Conservation (phyloP, 2,329 filamentous ascomycete genomes). For the Exophiala sp. region DNA sequence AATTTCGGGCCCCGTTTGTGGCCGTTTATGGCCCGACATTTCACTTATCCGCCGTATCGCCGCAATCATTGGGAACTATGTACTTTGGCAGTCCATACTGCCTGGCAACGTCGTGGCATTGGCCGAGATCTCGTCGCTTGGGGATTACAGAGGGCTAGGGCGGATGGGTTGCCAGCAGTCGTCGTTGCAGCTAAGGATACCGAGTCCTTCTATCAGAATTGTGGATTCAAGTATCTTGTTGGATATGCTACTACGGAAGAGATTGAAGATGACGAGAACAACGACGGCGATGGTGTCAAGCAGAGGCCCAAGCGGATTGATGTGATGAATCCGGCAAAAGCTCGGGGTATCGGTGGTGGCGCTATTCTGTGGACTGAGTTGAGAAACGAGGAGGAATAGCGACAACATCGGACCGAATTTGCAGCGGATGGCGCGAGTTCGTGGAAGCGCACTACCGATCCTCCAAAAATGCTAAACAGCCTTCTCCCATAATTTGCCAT, state of each 20-base stretch:
- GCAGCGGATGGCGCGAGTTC: too few relatives aligned
- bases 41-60: neutral
- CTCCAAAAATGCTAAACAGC: too few relatives aligned
- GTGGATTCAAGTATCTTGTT: conserved; percentile 8
- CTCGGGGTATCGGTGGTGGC: conserved; percentile 10
- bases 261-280: neutral
- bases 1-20: neutral
- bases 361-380: conserved; percentile 13
- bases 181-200: conserved; percentile 11
- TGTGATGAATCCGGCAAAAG: conserved; percentile 9
- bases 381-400: neutral
- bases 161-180: conserved; percentile 15
- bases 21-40: neutral
- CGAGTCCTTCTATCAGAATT: conserved; percentile 13
- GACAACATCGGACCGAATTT: too few relatives aligned
- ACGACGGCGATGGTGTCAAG: too few relatives aligned
- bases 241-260: neutral
- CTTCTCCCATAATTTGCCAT: too few relatives aligned
- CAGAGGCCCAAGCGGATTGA: too few relatives aligned
- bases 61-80: conserved; percentile 20
- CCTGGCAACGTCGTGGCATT: conserved; percentile 18
- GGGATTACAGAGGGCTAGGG: conserved; percentile 17
- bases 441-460: too few relatives aligned
- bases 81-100: conserved; percentile 21
- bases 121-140: conserved; percentile 23